Percentiles rank a stretch among this genome's conserved stretches.
phyloP scores from a whole-genome alignment of 768 basidiomycete genomes.

The Pholiota microspora region DNA sequence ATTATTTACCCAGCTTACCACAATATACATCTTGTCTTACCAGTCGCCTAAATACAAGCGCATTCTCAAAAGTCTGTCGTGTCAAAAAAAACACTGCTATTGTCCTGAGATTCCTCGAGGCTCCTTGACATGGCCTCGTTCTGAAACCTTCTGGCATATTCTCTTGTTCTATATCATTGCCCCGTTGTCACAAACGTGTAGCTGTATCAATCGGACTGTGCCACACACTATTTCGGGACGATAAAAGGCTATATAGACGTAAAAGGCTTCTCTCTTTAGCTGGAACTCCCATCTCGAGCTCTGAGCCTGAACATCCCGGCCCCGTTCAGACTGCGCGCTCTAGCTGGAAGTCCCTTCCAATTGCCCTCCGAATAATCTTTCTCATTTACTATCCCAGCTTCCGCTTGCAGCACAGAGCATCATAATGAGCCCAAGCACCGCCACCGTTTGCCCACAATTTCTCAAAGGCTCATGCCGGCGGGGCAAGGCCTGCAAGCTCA shows the following conservation, averaged over 20 bases:
- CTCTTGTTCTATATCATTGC: background rate
- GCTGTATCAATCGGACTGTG: background rate
- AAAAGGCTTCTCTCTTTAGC: conserved; percentile 8
- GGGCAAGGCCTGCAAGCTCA: conserved; percentile 13
- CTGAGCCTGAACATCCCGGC: conserved; percentile 15
- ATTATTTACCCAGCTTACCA: background rate
- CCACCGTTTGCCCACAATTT: conserved; percentile 12
- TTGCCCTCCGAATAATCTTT: background rate
- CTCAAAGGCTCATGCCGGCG: conserved; percentile 15
- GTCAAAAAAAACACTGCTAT: background rate
- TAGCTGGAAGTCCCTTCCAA: conserved; percentile 17
- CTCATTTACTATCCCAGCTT: background rate
- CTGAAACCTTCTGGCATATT: background rate
- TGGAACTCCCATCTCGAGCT: conserved; percentile 26
- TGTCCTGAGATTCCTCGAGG: background rate
- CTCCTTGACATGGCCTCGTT: background rate
- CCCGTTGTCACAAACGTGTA: background rate
- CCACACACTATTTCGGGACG: background rate
- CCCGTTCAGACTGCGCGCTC: conserved; percentile 20
- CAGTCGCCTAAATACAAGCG: background rate
- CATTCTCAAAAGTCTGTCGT: background rate
- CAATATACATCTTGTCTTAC: background rate
- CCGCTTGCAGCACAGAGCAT: background rate
- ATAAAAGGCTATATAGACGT: background rate
- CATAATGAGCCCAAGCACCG: conserved; percentile 1